phyloP scores from a whole-genome alignment of 441 rosid genomes.

The Populus tomentosa region DNA sequence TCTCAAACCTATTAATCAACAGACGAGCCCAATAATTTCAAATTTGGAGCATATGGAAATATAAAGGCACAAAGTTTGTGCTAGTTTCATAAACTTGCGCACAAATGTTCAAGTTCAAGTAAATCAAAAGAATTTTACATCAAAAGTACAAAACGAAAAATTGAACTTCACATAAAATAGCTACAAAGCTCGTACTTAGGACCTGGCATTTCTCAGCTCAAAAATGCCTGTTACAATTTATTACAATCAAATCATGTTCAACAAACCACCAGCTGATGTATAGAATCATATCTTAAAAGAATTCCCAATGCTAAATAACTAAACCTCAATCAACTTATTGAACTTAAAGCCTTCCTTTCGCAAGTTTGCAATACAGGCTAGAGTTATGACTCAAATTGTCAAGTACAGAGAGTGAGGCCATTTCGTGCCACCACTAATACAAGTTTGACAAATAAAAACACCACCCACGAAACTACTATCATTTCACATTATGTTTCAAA shows the following conservation, averaged over 20 bases:
- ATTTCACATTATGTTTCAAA: not conserved
- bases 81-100: not conserved
- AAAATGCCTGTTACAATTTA: not conserved
- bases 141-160: not conserved
- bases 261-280: not conserved
- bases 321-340: not conserved
- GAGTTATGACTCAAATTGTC: not conserved
- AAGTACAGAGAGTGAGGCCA: not conserved
- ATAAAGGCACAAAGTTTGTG: not conserved
- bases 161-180: not conserved
- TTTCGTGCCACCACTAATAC: not conserved
- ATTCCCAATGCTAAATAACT: not conserved
- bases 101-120: not conserved
- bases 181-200: not conserved
- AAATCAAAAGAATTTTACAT: not conserved
- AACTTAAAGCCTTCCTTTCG: not conserved
- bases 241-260: not conserved
- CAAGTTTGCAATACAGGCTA: not conserved
- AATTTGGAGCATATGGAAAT: not conserved
- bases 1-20: conserved; percentile 51
- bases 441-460: not conserved
- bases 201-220: not conserved
- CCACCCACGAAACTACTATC: not conserved
- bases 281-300: not conserved
- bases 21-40: conserved; percentile 13